Conservation (phyloP, 306 rosid genomes). For the Inga leiocalycina region DNA sequence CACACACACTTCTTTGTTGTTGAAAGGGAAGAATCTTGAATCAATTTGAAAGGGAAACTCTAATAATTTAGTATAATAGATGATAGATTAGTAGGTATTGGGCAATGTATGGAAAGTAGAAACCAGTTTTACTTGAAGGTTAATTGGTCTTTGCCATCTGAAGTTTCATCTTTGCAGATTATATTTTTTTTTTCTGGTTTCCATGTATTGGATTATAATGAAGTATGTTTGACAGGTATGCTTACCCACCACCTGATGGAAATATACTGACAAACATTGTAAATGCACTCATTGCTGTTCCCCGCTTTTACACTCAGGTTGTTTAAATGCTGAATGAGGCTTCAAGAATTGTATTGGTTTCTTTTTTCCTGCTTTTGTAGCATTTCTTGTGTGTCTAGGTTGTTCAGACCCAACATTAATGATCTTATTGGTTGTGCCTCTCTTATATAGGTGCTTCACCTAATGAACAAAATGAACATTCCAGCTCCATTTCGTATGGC, state of each 20-base stretch:
- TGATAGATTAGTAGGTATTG: neutral
- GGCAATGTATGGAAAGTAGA: neutral
- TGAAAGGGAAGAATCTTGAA: neutral
- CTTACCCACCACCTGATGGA: constrained; percentile 96
- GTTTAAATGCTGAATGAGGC: constrained; percentile 29
- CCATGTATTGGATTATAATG: constrained; percentile 20
- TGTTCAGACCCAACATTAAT: constrained; percentile 23
- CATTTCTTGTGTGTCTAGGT: constrained; percentile 20
- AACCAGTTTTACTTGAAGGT: neutral
- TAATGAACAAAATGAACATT: constrained; percentile 98
- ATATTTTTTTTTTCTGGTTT: constrained; percentile 31
- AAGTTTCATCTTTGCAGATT: neutral
- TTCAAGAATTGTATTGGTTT: constrained; percentile 24
- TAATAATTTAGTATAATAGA: neutral
- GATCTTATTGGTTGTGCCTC: constrained; percentile 37
- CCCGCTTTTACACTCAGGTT: constrained; percentile 96
- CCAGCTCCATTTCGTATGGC: constrained; percentile 98
- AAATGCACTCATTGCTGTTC: constrained; percentile 91
- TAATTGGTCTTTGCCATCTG: constrained; percentile 11
- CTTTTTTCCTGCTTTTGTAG: constrained; percentile 14
- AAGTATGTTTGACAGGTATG: constrained; percentile 62
- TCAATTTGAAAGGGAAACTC: neutral
- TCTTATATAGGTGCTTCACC: constrained; percentile 75
- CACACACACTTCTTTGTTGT: neutral
- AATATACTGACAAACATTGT: constrained; percentile 91